A percentile compares a stretch with the other conserved stretches of the same genome.
Evolutionary conservation across 2,329 filamentous ascomycete genomes (phyloP).

Genomic region (Colletotrichum euphorbiae): DNA sequence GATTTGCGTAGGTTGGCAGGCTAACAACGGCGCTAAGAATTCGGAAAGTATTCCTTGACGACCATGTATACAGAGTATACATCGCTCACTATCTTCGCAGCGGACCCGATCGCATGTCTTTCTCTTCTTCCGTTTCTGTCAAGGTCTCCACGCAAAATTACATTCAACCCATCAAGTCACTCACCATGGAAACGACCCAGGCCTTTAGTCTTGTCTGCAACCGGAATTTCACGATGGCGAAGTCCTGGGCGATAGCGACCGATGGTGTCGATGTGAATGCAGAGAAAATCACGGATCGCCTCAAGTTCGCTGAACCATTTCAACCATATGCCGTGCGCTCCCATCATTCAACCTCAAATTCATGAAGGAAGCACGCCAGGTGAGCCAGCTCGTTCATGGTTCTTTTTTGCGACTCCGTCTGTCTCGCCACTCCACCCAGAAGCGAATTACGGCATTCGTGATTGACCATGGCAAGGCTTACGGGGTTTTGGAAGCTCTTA

Average conservation of each 20-base stretch:
- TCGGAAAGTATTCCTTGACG: background rate
- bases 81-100: no score
- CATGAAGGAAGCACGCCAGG: no score
- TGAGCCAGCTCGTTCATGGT: no score
- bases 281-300: background rate
- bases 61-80: background rate
- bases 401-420: background rate
- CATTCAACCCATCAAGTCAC: background rate
- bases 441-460: background rate
- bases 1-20: background rate
- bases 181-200: constrained; percentile 13
- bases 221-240: background rate
- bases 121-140: background rate
- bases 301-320: no score
- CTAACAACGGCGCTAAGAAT: background rate
- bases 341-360: no score
- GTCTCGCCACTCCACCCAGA: background rate
- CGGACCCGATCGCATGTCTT: no score
- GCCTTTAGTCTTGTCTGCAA: background rate
- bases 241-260: background rate
- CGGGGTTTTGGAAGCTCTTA: constrained; percentile 16
- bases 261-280: background rate
- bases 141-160: background rate
- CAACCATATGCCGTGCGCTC: no score
- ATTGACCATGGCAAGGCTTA: background rate